These are phyloP conservation scores for Ensete ventricosum DNA, from an alignment of 176 grass and related monocot species.

Conservation along the genomic window DNA sequence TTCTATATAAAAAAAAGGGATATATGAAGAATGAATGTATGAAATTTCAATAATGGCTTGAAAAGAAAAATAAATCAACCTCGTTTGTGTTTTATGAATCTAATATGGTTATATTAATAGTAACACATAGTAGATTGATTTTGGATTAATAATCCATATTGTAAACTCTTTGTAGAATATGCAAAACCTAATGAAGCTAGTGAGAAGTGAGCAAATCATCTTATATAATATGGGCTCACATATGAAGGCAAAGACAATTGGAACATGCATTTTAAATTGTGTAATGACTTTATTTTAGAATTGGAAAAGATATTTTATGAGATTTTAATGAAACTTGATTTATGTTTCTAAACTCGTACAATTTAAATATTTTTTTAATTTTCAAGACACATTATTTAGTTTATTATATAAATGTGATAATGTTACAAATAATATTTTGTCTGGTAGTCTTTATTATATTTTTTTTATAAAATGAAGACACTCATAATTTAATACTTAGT, in stretches of 20 bases:
- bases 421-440: neutral
- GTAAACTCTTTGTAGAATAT: neutral
- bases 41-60: neutral
- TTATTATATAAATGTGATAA: conserved; percentile 2
- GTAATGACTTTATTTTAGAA: neutral
- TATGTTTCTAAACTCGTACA: neutral
- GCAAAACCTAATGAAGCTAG: neutral
- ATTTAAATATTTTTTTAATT: neutral
- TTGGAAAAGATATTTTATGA: neutral
- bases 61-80: neutral
- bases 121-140: neutral
- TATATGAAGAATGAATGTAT: too few relatives aligned
- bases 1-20: too few relatives aligned
- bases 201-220: neutral
- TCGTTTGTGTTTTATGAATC: neutral
- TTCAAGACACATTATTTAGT: neutral
- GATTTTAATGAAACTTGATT: neutral
- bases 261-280: neutral
- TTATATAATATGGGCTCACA: neutral
- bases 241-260: neutral
- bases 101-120: neutral
- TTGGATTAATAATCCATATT: conserved; percentile 1
- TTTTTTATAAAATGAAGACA: neutral
- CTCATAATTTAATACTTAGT: neutral
- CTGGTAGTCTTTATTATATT: neutral